Conservation (phyloP, 805 yeast species). For the Metschnikowia cubensis region DNA sequence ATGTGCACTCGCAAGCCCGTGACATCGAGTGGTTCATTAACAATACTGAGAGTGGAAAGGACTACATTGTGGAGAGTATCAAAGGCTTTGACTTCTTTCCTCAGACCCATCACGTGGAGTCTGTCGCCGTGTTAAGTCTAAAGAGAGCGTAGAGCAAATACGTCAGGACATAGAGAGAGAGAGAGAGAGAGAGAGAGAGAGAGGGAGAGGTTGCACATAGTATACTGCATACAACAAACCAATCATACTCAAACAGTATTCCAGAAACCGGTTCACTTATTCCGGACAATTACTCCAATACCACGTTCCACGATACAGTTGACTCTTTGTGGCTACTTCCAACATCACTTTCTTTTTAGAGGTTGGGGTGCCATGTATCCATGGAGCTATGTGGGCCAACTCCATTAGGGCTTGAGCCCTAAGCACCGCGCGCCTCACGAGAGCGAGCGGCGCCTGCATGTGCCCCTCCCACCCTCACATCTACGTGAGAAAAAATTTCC, state of each 20-base stretch:
- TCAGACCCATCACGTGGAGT: slow-evolving; percentile 88
- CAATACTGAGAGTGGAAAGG: slow-evolving; percentile 56
- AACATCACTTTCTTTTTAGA: too few species aligned
- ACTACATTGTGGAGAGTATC: slow-evolving; percentile 72
- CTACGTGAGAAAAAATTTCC: slow-evolving; percentile 15
- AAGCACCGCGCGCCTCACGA: slow-evolving; percentile 4
- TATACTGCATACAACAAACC: not conserved
- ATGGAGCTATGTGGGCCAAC: too few species aligned
- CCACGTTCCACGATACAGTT: too few species aligned
- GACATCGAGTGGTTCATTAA: slow-evolving; percentile 81
- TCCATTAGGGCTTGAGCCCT: slow-evolving; percentile 15
- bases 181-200: too few species aligned
- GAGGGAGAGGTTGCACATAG: too few species aligned
- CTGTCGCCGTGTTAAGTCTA: slow-evolving; percentile 64
- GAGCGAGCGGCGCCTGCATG: slow-evolving; percentile 7
- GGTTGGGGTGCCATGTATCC: too few species aligned
- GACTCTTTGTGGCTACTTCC: too few species aligned
- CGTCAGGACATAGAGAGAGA: too few species aligned
- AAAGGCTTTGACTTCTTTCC: slow-evolving; percentile 97
- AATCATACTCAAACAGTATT: too few species aligned
- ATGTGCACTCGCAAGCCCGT: slow-evolving; percentile 96
- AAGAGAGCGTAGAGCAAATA: not conserved
- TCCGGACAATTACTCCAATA: too few species aligned
- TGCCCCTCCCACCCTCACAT: slow-evolving; percentile 7
- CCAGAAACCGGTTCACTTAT: too few species aligned